Percentiles rank a stretch among this genome's conserved stretches.
phyloP scores from a whole-genome alignment of 306 rosid species.

The Vigna reflexopilosa region DNA sequence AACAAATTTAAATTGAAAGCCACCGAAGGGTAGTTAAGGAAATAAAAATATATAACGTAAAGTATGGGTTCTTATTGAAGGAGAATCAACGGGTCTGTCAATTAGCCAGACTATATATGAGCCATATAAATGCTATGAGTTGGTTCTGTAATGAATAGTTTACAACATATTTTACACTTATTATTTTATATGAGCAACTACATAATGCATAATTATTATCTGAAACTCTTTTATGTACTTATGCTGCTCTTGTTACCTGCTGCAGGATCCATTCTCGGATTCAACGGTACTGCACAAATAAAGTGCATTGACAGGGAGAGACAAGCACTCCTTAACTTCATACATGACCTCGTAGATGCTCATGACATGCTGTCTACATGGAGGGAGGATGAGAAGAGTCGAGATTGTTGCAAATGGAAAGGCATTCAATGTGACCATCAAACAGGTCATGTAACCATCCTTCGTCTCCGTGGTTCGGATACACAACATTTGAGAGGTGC shows the following conservation, averaged over 20 bases:
- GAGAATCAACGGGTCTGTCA: too few species aligned
- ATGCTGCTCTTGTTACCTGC: not conserved
- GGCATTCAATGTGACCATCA: too few species aligned
- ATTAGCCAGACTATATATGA: too few species aligned
- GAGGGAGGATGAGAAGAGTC: not conserved
- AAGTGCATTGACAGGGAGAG: not conserved
- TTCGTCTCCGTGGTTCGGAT: not conserved
- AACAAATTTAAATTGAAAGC: too few species aligned
- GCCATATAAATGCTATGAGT: too few species aligned
- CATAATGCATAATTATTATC: not conserved
- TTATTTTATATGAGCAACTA: too few species aligned
- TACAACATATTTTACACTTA: too few species aligned
- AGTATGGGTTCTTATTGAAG: too few species aligned
- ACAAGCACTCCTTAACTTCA: slow-evolving; percentile 1
- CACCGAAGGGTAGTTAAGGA: too few species aligned
- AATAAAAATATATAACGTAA: too few species aligned
- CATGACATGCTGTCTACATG: not conserved
- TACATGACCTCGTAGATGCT: too few species aligned
- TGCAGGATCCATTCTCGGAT: not conserved
- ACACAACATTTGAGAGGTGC: not conserved
- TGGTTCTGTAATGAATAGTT: too few species aligned
- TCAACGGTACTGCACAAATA: not conserved
- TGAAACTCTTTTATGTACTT: not conserved
- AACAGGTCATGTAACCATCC: not conserved
- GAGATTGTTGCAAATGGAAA: not conserved